Evolutionary conservation across 768 basidiomycete genomes (phyloP).

Genomic region (Russula sp.): DNA sequence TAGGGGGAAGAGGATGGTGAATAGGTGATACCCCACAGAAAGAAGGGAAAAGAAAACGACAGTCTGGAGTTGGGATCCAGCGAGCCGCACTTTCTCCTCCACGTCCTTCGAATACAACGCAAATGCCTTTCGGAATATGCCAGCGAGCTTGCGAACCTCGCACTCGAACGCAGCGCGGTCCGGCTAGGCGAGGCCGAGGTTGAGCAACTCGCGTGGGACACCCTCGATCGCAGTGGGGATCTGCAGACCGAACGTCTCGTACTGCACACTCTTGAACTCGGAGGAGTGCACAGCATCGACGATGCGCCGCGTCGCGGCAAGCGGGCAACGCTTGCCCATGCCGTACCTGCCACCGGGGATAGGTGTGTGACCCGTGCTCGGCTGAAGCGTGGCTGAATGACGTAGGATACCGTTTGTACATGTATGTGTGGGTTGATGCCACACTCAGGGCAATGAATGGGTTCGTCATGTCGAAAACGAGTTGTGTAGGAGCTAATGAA

Average conservation of each 20-base stretch:
- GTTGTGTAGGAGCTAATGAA: too few species aligned
- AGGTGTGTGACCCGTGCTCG: too few species aligned
- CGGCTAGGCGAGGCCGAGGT: slow-evolving; percentile 85
- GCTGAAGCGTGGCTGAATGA: too few species aligned
- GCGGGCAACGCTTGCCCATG: slow-evolving; percentile 88
- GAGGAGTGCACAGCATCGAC: slow-evolving; percentile 97
- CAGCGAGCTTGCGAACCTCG: slow-evolving; percentile 81
- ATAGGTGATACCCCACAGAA: background rate
- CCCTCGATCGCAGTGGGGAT: slow-evolving; percentile 81
- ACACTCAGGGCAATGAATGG: too few species aligned
- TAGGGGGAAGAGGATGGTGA: background rate
- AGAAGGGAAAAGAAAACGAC: background rate
- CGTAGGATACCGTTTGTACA: slow-evolving; percentile 91
- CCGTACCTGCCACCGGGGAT: slow-evolving; percentile 83
- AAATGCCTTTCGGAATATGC: slow-evolving; percentile 95
- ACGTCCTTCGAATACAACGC: slow-evolving; percentile 87
- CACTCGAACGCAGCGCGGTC: slow-evolving; percentile 86
- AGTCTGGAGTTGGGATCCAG: slow-evolving; percentile 54
- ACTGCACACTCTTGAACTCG: slow-evolving; percentile 80
- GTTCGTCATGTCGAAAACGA: too few species aligned
- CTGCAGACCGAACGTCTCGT: slow-evolving; percentile 78
- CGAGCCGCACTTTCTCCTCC: slow-evolving; percentile 67
- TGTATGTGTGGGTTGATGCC: too few species aligned
- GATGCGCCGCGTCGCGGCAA: slow-evolving; percentile 93
- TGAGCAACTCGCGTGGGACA: slow-evolving; percentile 86